Evolutionary conservation across 345 rosid genomes (phyloP), one percentile per base, ranked within the genome.

Genomic region (Lepidium sativum): DNA sequence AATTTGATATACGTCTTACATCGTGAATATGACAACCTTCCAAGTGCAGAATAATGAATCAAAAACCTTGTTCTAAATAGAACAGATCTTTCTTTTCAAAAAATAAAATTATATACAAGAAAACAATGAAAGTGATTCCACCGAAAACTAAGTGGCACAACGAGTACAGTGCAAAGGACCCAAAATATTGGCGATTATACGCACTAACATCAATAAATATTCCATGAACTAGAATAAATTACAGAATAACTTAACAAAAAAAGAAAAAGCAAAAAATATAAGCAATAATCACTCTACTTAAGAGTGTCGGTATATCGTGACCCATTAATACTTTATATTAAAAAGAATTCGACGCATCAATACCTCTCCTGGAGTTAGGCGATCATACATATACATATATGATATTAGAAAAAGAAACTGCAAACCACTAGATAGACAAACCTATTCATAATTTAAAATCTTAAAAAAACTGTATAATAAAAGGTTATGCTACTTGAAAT

Each of bases 131-230:
- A 72, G 40, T 42, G 61, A 34, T 58, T 65, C 76, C 71, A 72
- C 67, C 61, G 58, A 40, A 72, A 65, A 42, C 27, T 65, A 65
- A 56, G 60, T 64, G 75, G 65, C 39, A 38, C 40, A 48, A 17
- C 56, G 65, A 35, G 27, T 49, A 71, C 60, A 65, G 67, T 65
- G 23, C 11, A 33, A 64, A 57, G 32, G 49, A 50, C 65, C 34
- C 33, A 56, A 58, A 57, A 65, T 34, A 50, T 57, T 72, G 76
- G 67, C 61, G 47, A 65, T 49, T 72, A 72, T 65, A 58, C 71
- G 61, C 76, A 72, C 71, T 65, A 35, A 65, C 60, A 27, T 51
- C 18, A 34, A 65, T 23, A n/a, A n/a, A 56, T 65, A 65, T 72
- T 72, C 76, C 42, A 72, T n/a, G 25, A 57, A 50, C 37, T 50